Percentiles rank a stretch among this genome's conserved stretches.
Evolutionary conservation across 2,329 filamentous ascomycete species (phyloP).

Genomic region (Macrophomina tecta): DNA sequence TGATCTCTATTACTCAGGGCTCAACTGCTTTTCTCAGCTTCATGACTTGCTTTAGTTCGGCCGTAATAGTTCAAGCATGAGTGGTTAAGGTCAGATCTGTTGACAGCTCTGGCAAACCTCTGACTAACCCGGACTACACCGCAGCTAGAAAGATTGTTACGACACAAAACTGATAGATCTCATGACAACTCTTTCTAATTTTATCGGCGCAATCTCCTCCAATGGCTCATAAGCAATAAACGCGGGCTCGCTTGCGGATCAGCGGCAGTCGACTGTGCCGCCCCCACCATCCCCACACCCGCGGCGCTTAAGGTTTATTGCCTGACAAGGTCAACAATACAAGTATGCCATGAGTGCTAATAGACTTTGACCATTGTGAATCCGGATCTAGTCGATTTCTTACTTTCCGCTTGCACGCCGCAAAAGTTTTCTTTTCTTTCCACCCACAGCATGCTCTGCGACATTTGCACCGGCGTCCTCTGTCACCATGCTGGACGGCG

Average conservation of each 20-base stretch:
- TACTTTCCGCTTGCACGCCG: neutral
- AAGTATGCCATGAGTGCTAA: neutral
- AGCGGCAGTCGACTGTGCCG: neutral
- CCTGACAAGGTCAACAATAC: neutral
- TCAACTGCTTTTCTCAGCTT: too few relatives aligned
- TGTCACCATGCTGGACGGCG: constrained; percentile 25
- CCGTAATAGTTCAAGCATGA: too few relatives aligned
- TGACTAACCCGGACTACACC: too few relatives aligned
- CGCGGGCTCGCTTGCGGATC: neutral
- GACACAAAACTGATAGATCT: too few relatives aligned
- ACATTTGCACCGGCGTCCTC: constrained; percentile 29
- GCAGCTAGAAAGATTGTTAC: too few relatives aligned
- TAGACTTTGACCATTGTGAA: neutral
- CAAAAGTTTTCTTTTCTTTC: neutral
- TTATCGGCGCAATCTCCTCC: neutral
- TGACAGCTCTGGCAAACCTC: too few relatives aligned
- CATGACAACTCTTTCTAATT: too few relatives aligned
- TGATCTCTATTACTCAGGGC: too few relatives aligned
- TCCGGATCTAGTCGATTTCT: neutral
- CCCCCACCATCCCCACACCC: neutral
- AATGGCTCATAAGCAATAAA: neutral
- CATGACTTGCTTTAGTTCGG: too few relatives aligned
- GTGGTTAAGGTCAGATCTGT: too few relatives aligned
- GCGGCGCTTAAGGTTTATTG: neutral
- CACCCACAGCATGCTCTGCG: constrained; percentile 24